Percentiles rank a stretch among this genome's conserved stretches.
Conservation (phyloP, 2,329 filamentous ascomycete genomes). For the Hirsutella thompsonii region DNA sequence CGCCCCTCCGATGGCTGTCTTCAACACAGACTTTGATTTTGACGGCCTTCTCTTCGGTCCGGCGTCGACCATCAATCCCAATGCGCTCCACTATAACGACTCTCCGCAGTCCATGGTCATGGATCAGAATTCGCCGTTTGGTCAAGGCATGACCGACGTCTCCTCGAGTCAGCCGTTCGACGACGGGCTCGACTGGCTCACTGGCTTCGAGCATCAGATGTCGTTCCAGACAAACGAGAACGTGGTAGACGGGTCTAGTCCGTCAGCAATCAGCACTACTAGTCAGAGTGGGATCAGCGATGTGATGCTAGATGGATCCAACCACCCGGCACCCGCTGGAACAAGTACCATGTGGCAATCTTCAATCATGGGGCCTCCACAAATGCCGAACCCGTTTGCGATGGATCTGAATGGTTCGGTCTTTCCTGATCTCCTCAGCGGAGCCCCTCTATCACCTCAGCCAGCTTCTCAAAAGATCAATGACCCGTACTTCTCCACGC, state of each 20-base stretch:
- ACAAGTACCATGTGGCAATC: constrained; percentile 56
- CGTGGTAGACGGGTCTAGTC: constrained; percentile 84
- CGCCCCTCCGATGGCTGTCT: constrained; percentile 54
- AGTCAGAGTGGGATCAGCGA: constrained; percentile 89
- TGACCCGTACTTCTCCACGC: constrained; percentile 69
- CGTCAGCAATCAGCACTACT: constrained; percentile 87
- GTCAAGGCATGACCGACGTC: constrained; percentile 43
- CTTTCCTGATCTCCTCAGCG: constrained; percentile 64
- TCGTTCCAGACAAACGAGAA: constrained; percentile 60
- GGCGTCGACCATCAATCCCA: constrained; percentile 56
- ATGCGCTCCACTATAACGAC: constrained; percentile 71
- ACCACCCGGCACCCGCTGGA: constrained; percentile 42
- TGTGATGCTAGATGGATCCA: constrained; percentile 74
- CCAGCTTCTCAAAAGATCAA: constrained; percentile 55
- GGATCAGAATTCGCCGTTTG: constrained; percentile 49
- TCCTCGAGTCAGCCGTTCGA: constrained; percentile 50
- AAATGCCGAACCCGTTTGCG: constrained; percentile 56
- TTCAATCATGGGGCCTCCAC: constrained; percentile 54
- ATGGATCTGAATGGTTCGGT: constrained; percentile 63
- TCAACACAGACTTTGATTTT: constrained; percentile 39
- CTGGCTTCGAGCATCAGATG: constrained; percentile 68
- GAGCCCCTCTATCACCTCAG: constrained; percentile 66
- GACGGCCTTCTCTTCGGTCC: constrained; percentile 52
- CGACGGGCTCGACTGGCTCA: constrained; percentile 70
- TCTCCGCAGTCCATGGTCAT: constrained; percentile 56